A percentile compares a stretch with the other conserved stretches of the same genome.
phyloP scores from a whole-genome alignment of 345 rosid species.

The Euclidium syriacum region DNA sequence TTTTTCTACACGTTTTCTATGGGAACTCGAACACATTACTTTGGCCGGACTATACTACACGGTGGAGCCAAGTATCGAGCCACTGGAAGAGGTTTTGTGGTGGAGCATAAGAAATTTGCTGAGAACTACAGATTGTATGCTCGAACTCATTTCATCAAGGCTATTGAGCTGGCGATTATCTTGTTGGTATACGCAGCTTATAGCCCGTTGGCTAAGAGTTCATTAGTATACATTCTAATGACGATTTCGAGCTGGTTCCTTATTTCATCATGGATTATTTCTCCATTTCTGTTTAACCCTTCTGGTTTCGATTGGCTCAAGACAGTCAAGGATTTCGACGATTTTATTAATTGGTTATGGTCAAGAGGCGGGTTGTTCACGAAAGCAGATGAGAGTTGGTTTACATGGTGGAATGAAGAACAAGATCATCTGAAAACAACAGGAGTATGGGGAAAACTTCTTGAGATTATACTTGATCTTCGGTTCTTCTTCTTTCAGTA shows the following conservation, averaged over 20 bases:
- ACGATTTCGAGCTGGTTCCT: conserved; percentile 91
- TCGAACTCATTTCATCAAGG: conserved; percentile 84
- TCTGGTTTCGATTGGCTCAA: conserved; percentile 97
- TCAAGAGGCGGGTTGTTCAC: conserved; percentile 72
- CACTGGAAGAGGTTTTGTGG: conserved; percentile 96
- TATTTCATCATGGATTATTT: conserved; percentile 70
- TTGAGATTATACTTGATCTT: conserved; percentile 76
- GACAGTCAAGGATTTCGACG: conserved; percentile 84
- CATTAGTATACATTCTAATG: conserved; percentile 76
- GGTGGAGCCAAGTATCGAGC: conserved; percentile 99
- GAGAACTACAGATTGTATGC: conserved; percentile 86
- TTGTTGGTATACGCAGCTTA: conserved; percentile 73
- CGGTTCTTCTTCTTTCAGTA: conserved; percentile 93
- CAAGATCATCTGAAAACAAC: conserved; percentile 85
- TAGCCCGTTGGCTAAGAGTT: conserved; percentile 66
- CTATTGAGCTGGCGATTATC: conserved; percentile 79
- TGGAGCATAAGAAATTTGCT: conserved; percentile 87
- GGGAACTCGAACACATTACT: conserved; percentile 96
- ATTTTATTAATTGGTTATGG: conserved; percentile 92
- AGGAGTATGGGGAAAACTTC: conserved; percentile 71
- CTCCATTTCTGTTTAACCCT: conserved; percentile 87
- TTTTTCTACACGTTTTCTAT: conserved; percentile 91
- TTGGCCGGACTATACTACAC: conserved; percentile 93
- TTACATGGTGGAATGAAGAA: conserved; percentile 92
- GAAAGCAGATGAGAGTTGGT: conserved; percentile 93